A percentile compares a stretch with the other conserved stretches of the same genome.
Evolutionary conservation across 768 basidiomycete species (phyloP).

Genomic region (Leccinum truebloodii): DNA sequence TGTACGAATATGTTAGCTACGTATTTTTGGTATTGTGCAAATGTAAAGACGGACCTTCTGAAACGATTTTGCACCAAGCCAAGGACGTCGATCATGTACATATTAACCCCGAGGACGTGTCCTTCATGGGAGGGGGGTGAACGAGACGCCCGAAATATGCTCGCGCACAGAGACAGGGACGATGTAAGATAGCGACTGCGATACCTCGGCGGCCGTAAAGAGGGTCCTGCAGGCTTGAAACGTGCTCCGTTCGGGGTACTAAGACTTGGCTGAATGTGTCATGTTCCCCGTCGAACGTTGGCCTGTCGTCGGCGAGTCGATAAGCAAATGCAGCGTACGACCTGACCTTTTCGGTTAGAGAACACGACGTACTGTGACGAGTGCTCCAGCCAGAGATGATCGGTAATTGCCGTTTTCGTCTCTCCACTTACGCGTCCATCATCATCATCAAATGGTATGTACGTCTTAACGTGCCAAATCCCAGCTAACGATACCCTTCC

Average conservation of each 20-base stretch:
- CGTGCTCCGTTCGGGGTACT: too few species aligned
- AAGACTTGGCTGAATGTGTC: conserved; percentile 91
- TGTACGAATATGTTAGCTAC: conserved; percentile 18
- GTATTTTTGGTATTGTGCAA: background rate
- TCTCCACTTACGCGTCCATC: conserved; percentile 30
- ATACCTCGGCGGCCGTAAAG: conserved; percentile 74
- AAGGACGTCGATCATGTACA: conserved; percentile 59
- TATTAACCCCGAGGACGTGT: conserved; percentile 95
- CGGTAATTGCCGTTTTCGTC: conserved; percentile 19
- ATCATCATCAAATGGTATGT: conserved; percentile 44
- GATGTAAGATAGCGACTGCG: conserved; percentile 79
- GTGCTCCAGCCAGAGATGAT: background rate
- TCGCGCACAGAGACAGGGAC: conserved; percentile 83
- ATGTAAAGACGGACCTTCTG: background rate
- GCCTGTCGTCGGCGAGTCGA: conserved; percentile 55
- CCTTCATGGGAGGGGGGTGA: conserved; percentile 94
- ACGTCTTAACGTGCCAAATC: background rate
- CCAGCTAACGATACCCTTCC: background rate
- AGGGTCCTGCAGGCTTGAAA: conserved; percentile 57
- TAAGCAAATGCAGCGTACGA: background rate
- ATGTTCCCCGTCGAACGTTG: conserved; percentile 97
- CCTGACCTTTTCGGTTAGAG: conserved; percentile 72
- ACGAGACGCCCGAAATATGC: conserved; percentile 86
- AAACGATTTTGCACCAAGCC: too few species aligned
- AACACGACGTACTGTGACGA: too few species aligned